Conservation (phyloP, 768 basidiomycete species). For the Lyophyllum decastes region DNA sequence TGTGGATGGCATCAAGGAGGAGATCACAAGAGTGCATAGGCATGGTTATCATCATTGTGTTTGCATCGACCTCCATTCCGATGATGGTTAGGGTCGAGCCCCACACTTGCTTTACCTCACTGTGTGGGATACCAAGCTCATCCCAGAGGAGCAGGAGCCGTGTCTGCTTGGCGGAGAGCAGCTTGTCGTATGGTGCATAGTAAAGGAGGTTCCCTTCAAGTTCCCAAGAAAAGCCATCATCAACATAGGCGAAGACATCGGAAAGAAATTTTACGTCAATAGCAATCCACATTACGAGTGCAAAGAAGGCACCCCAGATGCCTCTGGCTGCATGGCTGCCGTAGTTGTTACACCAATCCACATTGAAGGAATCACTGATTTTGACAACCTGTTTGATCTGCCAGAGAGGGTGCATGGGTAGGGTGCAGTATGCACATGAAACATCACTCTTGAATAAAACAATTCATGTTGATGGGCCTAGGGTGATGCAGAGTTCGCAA, state of each 20-base stretch:
- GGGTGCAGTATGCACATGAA: constrained; percentile 28
- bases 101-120: constrained; percentile 37
- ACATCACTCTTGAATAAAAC: constrained; percentile 44
- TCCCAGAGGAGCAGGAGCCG: constrained; percentile 31
- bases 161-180: background rate
- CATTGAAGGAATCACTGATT: constrained; percentile 23
- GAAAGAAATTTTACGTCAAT: constrained; percentile 15
- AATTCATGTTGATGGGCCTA: background rate
- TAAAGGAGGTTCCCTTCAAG: constrained; percentile 18
- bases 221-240: constrained; percentile 30
- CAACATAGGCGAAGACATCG: constrained; percentile 28
- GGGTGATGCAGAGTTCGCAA: background rate
- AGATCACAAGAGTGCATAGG: no score
- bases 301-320: constrained; percentile 26
- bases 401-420: constrained; percentile 32
- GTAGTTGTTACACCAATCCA: constrained; percentile 35
- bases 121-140: no score
- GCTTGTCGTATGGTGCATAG: constrained; percentile 28
- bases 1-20: no score
- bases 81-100: constrained; percentile 33
- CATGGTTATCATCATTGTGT: constrained; percentile 29
- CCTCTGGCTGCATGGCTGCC: constrained; percentile 26
- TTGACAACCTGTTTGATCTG: constrained; percentile 34
- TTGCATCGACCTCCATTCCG: constrained; percentile 39
- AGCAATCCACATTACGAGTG: constrained; percentile 36